Conservation (phyloP, 495 filamentous ascomycete species). For the Talaromyces thailandensis region DNA sequence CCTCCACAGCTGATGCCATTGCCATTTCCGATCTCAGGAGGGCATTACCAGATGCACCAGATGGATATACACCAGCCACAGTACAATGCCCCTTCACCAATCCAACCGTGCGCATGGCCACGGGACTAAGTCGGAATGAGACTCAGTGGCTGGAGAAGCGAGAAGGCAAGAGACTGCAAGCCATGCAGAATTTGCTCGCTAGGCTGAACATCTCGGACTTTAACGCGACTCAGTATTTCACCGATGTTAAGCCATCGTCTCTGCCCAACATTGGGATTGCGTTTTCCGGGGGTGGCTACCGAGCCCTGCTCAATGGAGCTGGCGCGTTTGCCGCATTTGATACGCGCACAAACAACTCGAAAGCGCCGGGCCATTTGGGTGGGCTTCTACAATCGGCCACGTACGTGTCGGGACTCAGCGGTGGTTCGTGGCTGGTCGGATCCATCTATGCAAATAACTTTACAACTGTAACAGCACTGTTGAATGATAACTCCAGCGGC, state of each 20-base stretch:
- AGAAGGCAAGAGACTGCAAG: conserved; percentile 45
- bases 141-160: conserved; percentile 53
- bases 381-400: conserved; percentile 79
- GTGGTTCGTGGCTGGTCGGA: conserved; percentile 82
- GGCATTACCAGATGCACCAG: conserved; percentile 37
- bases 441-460: conserved; percentile 89
- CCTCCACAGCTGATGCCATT: no score
- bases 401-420: conserved; percentile 78
- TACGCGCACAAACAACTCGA: conserved; percentile 58
- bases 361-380: conserved; percentile 61
- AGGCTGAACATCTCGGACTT: conserved; percentile 68
- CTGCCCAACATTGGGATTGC: conserved; percentile 51
- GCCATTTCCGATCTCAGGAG: no score
- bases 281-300: conserved; percentile 64
- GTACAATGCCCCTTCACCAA: conserved; percentile 33
- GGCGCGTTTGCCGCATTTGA: conserved; percentile 83
- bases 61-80: conserved; percentile 34
- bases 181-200: conserved; percentile 65
- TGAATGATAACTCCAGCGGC: conserved; percentile 40
- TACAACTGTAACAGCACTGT: conserved; percentile 56
- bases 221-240: conserved; percentile 64
- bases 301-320: conserved; percentile 83
- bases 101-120: conserved; percentile 47
- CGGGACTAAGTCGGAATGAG: conserved; percentile 55
- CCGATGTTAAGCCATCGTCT: conserved; percentile 38